Percentiles rank a stretch among this genome's conserved stretches.
phyloP scores from a whole-genome alignment of 2,329 filamentous ascomycete species.

The Aspergillus brunneoviolaceus region DNA sequence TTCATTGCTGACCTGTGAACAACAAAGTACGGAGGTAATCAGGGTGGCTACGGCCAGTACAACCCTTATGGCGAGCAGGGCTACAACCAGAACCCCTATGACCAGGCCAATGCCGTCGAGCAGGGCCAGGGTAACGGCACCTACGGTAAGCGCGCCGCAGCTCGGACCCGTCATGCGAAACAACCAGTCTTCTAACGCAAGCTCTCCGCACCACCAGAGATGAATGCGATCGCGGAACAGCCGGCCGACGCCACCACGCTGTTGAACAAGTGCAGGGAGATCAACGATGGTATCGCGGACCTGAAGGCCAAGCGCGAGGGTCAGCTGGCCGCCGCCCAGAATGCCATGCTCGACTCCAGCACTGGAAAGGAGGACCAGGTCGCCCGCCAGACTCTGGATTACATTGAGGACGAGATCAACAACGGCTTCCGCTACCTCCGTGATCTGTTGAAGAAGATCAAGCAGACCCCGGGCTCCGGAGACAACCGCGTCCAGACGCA shows the following conservation, averaged over 20 bases:
- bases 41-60: slow-evolving; percentile 53
- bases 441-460: slow-evolving; percentile 76
- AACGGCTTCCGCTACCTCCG: slow-evolving; percentile 75
- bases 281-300: slow-evolving; percentile 73
- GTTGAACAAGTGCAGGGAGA: slow-evolving; percentile 78
- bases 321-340: slow-evolving; percentile 58
- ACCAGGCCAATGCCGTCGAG: slow-evolving; percentile 31
- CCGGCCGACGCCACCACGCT: slow-evolving; percentile 68
- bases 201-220: slow-evolving; percentile 36
- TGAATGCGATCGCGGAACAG: slow-evolving; percentile 37
- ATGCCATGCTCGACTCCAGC: slow-evolving; percentile 74
- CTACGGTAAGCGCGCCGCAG: slow-evolving; percentile 31
- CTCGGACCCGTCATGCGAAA: neutral
- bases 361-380: slow-evolving; percentile 65
- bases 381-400: slow-evolving; percentile 68
- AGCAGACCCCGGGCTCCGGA: slow-evolving; percentile 74
- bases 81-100: slow-evolving; percentile 28
- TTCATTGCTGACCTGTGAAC: slow-evolving; percentile 25
- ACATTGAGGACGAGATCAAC: slow-evolving; percentile 76
- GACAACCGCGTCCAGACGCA: slow-evolving; percentile 74
- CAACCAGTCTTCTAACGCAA: neutral
- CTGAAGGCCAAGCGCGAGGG: slow-evolving; percentile 62
- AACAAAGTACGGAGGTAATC: slow-evolving; percentile 30
- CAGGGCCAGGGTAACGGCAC: slow-evolving; percentile 36
- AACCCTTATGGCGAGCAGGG: slow-evolving; percentile 52